Evolutionary conservation across 768 basidiomycete genomes (phyloP).

Genomic region (Lentinula detonsa): DNA sequence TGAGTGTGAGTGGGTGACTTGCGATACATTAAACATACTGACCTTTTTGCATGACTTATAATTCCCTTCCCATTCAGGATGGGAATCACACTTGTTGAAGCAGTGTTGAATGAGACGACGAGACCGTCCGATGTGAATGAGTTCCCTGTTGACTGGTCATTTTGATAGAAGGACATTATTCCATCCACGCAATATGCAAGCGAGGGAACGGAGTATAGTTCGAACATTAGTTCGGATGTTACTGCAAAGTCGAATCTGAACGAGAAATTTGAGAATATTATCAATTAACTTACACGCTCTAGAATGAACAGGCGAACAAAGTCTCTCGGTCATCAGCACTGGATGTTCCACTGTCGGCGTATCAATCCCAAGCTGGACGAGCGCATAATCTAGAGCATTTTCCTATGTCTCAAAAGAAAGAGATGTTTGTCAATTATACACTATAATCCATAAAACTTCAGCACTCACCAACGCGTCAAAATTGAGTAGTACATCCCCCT

Average conservation of each 20-base stretch:
- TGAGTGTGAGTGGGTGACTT: not conserved
- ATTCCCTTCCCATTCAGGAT: constrained; percentile 78
- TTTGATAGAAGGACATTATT: constrained; percentile 88
- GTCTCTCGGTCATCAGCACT: constrained; percentile 87
- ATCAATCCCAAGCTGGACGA: constrained; percentile 82
- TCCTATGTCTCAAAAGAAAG: constrained; percentile 54
- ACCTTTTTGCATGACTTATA: constrained; percentile 86
- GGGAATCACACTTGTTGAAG: constrained; percentile 88
- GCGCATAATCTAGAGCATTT: constrained; percentile 88
- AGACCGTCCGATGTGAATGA: constrained; percentile 67
- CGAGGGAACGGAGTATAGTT: constrained; percentile 82
- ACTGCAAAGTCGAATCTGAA: constrained; percentile 38
- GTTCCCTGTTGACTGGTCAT: constrained; percentile 37
- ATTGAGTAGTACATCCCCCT: constrained; percentile 89
- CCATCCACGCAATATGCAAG: constrained; percentile 87
- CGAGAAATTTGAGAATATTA: not conserved
- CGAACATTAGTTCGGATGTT: constrained; percentile 95
- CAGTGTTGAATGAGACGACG: constrained; percentile 86
- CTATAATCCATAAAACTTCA: not conserved
- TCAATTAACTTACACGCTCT: constrained; percentile 58
- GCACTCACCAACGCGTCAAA: constrained; percentile 83
- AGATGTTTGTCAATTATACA: not conserved
- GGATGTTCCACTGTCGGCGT: constrained; percentile 76
- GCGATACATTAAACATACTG: not conserved
- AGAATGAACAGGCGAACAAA: constrained; percentile 86